Evolutionary conservation across 345 rosid genomes (phyloP).

Genomic region (Isatis tinctoria): DNA sequence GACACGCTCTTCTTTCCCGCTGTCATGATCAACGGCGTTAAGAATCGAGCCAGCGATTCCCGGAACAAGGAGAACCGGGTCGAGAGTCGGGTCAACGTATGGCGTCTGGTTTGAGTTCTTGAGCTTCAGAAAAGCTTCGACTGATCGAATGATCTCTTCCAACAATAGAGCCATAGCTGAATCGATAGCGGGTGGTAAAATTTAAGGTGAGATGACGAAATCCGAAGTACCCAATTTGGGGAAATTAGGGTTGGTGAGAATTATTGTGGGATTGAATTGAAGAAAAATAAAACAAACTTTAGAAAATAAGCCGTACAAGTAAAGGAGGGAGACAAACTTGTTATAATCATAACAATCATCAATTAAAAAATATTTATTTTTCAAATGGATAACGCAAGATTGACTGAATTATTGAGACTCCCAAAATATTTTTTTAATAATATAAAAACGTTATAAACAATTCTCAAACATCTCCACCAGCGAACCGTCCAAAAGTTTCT

Average conservation of each 20-base stretch:
- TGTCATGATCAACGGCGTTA: constrained; percentile 60
- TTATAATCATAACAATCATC: neutral
- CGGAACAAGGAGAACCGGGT: constrained; percentile 88
- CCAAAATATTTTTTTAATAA: neutral
- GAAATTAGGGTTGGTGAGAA: constrained; percentile 21
- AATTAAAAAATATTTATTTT: neutral
- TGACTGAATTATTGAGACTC: neutral
- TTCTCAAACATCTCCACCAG: no score
- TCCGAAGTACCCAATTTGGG: constrained; percentile 2
- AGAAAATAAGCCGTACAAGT: constrained; percentile 33
- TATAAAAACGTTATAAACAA: neutral
- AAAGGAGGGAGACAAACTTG: constrained; percentile 10
- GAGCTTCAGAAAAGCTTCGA: constrained; percentile 67
- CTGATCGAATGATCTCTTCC: constrained; percentile 68
- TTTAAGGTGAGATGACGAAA: constrained; percentile 7
- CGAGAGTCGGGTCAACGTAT: constrained; percentile 68
- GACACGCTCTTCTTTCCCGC: constrained; percentile 62
- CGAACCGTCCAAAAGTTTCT: no score
- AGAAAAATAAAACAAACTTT: neutral
- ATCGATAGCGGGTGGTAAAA: neutral
- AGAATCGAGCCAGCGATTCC: constrained; percentile 89
- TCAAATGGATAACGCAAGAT: constrained; percentile 8
- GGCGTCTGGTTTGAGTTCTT: constrained; percentile 49
- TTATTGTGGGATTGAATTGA: neutral
- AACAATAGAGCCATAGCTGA: constrained; percentile 51